Base-by-base conservation (phyloP, 2,329 filamentous ascomycete genomes). In the Talaromyces sp. region DNA sequence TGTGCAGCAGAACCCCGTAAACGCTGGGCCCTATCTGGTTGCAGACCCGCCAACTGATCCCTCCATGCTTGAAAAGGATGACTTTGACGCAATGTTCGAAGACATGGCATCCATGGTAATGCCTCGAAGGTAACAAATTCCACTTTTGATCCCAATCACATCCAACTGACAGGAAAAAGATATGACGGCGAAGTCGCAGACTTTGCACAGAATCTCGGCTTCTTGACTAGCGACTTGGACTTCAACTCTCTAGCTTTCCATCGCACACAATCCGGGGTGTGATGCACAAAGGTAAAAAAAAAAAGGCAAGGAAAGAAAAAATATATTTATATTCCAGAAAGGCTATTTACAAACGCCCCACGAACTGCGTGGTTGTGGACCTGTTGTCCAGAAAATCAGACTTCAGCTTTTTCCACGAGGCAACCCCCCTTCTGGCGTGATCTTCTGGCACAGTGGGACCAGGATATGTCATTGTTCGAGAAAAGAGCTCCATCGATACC, bases 401-500 rank as follows among this genome's bases (percentile, higher is more conserved):
- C 54, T 41, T 51, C 3, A 83, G 72, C 67, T 72, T 81, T 57
- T 74, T 65, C 82, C 83, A 86, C 7, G 79, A 75, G 24, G 67
- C 67, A 2, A 73, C 76, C 0, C 79, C 84, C 50, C 84, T 74
- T 56, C 66, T 66, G 2, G 84, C 83, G 72, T 85, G 77, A 57
- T 79, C 77, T 67, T 79, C 81, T 0, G 86, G 86, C n/a, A 82
- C 77, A 0, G 70, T 74, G 0, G 80, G 74, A 14, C 79, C 79
- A 8, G 72, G 68, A 58, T 85, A 79, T 1, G 78, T 74, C 77
- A 88, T 82, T 48, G 79, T 77, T 21, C 80, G 73, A 66, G 85
- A 83, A 69, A 90, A 91, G 9, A 91, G 72, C 75, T 91, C 88
- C 65, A 88, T 83, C 66, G 85, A 88, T 55, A 89, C 78, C 84